These are phyloP conservation scores for Papiliotrema nemorosa DNA, from an alignment of 1,284 basidiomycete genomes.

Conservation along the genomic window DNA sequence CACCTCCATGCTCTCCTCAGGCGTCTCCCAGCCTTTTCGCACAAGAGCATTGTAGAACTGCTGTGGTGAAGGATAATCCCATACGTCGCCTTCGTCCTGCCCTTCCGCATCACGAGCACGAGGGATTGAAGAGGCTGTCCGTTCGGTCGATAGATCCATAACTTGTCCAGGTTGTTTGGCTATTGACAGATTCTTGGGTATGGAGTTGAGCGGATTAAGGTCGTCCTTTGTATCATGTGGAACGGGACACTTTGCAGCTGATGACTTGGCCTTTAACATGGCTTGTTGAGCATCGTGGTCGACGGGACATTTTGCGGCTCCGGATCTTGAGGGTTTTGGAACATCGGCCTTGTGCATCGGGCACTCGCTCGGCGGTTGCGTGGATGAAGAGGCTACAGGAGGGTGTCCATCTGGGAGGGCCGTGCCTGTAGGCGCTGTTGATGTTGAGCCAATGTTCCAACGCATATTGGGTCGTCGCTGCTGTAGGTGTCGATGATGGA, in stretches of 20 bases:
- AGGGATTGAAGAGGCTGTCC: constrained; percentile 81
- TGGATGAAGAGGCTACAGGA: constrained; percentile 34
- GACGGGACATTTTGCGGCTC: constrained; percentile 27
- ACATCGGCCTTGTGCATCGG: constrained; percentile 2
- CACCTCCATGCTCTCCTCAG: constrained; percentile 90
- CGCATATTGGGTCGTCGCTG: constrained; percentile 20
- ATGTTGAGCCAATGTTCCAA: constrained; percentile 35
- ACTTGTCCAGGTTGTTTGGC: constrained; percentile 40
- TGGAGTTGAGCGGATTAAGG: constrained; percentile 82
- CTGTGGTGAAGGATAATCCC: constrained; percentile 98
- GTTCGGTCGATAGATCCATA: constrained; percentile 65
- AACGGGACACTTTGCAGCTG: constrained; percentile 40
- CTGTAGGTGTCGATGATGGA: no score
- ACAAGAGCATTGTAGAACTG: constrained; percentile 98
- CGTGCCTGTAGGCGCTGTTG: constrained; percentile 5
- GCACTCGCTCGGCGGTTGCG: constrained; percentile 7
- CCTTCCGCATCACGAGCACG: constrained; percentile 55
- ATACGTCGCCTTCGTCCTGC: constrained; percentile 51
- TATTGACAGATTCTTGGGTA: constrained; percentile 66
- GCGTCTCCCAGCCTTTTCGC: constrained; percentile 96
- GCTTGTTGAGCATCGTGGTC: constrained; percentile 12
- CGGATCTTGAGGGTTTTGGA: background rate
- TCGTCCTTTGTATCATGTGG: constrained; percentile 31
- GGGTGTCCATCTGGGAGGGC: constrained; percentile 26
- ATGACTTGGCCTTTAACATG: background rate